A percentile compares a stretch with the other conserved stretches of the same genome.
These are phyloP conservation scores for Xylaria sp. DNA, from an alignment of 2,329 filamentous ascomycete genomes.

Conservation along the genomic window DNA sequence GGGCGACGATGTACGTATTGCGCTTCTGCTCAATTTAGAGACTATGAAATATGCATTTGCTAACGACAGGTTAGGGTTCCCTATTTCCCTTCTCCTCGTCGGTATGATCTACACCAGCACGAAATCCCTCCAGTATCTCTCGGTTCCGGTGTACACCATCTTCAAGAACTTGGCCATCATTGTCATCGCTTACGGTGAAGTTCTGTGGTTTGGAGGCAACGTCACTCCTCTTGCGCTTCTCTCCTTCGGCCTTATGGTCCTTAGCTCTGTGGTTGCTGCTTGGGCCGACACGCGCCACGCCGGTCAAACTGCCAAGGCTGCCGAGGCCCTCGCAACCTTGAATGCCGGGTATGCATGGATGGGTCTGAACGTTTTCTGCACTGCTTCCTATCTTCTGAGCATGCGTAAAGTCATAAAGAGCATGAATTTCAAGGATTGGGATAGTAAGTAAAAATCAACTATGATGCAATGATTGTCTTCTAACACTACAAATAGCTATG, in stretches of 20 bases:
- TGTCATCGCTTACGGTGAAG: constrained; percentile 97
- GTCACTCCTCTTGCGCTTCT: constrained; percentile 89
- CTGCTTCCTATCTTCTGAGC: constrained; percentile 85
- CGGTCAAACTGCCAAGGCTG: constrained; percentile 67
- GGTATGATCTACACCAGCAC: constrained; percentile 99
- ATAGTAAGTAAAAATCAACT: constrained; percentile 75
- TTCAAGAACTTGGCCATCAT: constrained; percentile 99
- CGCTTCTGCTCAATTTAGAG: neutral
- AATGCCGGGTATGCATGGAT: constrained; percentile 98
- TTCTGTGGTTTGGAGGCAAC: constrained; percentile 95
- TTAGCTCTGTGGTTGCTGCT: constrained; percentile 92
- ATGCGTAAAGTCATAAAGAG: constrained; percentile 99
- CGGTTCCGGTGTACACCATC: constrained; percentile 98
- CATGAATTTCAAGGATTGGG: constrained; percentile 99
- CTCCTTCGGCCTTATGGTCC: constrained; percentile 95
- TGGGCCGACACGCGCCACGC: constrained; percentile 91
- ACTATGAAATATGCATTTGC: constrained; percentile 22
- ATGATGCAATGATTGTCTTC: constrained; percentile 28
- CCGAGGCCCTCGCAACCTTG: constrained; percentile 83
- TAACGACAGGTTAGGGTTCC: constrained; percentile 77
- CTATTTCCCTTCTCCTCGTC: constrained; percentile 92
- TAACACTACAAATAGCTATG: constrained; percentile 76
- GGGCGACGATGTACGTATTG: constrained; percentile 83
- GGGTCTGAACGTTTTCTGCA: constrained; percentile 95
- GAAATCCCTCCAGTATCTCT: constrained; percentile 95